Evolutionary conservation across 2,329 filamentous ascomycete genomes (phyloP).

Genomic region (Mycosphaerelloides madeirae): DNA sequence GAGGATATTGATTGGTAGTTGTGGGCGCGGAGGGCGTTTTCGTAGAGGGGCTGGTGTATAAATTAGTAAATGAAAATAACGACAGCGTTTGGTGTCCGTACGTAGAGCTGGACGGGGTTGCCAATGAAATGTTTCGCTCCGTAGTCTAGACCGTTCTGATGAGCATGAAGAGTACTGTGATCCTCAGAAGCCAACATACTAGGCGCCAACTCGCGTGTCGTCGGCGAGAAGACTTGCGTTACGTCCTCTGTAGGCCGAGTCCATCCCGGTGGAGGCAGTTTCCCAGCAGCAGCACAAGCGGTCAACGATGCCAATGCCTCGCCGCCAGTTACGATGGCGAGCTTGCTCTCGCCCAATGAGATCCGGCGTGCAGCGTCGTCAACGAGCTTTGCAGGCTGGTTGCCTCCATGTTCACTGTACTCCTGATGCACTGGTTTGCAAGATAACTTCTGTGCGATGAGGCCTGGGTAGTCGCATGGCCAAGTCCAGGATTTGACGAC

Average conservation of each 20-base stretch:
- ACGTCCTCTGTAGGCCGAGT: constrained; percentile 46
- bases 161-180: constrained; percentile 7
- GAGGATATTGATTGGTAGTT: constrained; percentile 50
- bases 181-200: constrained; percentile 9
- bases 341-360: constrained; percentile 48
- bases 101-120: constrained; percentile 61
- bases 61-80: too few relatives aligned
- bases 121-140: constrained; percentile 57
- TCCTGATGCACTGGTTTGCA: constrained; percentile 46
- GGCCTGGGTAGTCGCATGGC: constrained; percentile 56
- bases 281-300: constrained; percentile 48
- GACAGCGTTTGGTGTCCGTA: too few relatives aligned
- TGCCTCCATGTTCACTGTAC: constrained; percentile 58
- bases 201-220: constrained; percentile 40
- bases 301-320: constrained; percentile 59
- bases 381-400: constrained; percentile 58
- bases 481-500: constrained; percentile 63
- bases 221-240: constrained; percentile 48
- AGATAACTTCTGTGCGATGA: constrained; percentile 49
- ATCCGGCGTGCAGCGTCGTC: constrained; percentile 60
- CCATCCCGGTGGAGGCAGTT: constrained; percentile 59
- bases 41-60: constrained; percentile 50
- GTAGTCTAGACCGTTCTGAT: constrained; percentile 40
- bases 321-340: constrained; percentile 59
- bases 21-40: constrained; percentile 58